A percentile compares a stretch with the other conserved stretches of the same genome.
Evolutionary conservation across 2,329 filamentous ascomycete genomes (phyloP).

Genomic region (Cadophora sp.): DNA sequence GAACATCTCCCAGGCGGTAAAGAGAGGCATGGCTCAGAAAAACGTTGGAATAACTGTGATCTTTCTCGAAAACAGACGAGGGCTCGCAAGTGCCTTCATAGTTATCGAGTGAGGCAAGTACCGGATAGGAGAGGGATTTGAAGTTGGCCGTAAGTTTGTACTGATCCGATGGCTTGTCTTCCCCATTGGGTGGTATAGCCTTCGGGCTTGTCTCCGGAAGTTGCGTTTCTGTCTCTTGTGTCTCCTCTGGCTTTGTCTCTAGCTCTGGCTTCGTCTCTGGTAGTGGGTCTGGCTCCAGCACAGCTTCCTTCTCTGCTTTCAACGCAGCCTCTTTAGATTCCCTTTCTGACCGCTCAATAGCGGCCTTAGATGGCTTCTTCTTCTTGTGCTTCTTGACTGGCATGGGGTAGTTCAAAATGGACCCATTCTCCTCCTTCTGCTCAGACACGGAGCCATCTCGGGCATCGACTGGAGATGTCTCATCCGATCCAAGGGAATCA

Average conservation of each 20-base stretch:
- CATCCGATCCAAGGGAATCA: background rate
- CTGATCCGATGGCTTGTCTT: background rate
- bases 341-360: no score
- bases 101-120: slow-evolving; percentile 21
- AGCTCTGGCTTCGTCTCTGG: background rate
- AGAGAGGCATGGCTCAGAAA: slow-evolving; percentile 31
- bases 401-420: no score
- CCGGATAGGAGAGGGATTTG: slow-evolving; percentile 18
- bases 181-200: background rate
- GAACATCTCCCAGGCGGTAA: slow-evolving; percentile 25
- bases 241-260: no score
- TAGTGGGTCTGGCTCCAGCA: background rate
- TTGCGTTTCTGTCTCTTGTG: no score
- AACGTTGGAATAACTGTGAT: slow-evolving; percentile 25
- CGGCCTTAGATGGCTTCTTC: background rate
- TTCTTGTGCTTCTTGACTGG: background rate
- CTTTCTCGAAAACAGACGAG: slow-evolving; percentile 14
- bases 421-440: background rate
- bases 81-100: slow-evolving; percentile 26
- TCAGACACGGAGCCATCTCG: background rate
- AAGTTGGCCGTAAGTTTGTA: slow-evolving; percentile 17
- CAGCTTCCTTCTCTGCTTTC: background rate
- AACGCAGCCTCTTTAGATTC: background rate
- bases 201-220: no score
- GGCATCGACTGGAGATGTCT: background rate